Percentiles rank a stretch among this genome's conserved stretches.
Conservation (phyloP, 73 alveolate genomes). For the Stentor roeselii region DNA sequence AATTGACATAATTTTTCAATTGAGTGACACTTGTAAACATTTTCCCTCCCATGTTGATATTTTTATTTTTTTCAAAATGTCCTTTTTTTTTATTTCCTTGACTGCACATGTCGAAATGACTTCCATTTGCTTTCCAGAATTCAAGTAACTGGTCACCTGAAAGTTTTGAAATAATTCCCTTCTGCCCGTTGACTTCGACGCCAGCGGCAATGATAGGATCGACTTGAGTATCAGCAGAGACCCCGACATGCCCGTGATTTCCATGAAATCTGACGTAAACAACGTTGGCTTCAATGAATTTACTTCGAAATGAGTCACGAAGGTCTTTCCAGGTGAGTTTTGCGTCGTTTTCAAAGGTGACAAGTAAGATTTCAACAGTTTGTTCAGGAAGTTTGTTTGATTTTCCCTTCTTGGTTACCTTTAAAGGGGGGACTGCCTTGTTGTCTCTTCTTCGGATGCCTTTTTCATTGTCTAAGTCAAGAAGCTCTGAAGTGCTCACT, state of each 20-base stretch:
- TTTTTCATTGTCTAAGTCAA: slow-evolving; percentile 57
- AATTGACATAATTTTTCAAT: slow-evolving; percentile 52
- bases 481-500: slow-evolving; percentile 42
- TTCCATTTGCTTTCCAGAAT: slow-evolving; percentile 92
- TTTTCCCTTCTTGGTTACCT: slow-evolving; percentile 38
- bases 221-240: slow-evolving; percentile 49
- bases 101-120: slow-evolving; percentile 80
- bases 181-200: slow-evolving; percentile 62
- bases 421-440: slow-evolving; percentile 55
- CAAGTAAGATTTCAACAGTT: slow-evolving; percentile 35
- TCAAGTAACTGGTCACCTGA: slow-evolving; percentile 85
- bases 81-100: slow-evolving; percentile 43
- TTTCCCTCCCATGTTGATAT: slow-evolving; percentile 43
- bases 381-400: slow-evolving; percentile 30
- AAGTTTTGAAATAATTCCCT: slow-evolving; percentile 60
- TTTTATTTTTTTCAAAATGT: slow-evolving; percentile 45
- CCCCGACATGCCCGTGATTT: slow-evolving; percentile 73
- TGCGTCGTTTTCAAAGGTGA: slow-evolving; percentile 46
- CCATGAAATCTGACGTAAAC: slow-evolving; percentile 68
- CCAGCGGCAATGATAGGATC: slow-evolving; percentile 57
- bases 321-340: slow-evolving; percentile 70
- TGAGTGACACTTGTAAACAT: slow-evolving; percentile 68
- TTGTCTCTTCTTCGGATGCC: slow-evolving; percentile 64
- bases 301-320: slow-evolving; percentile 53
- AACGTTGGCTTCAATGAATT: slow-evolving; percentile 62